phyloP scores from a whole-genome alignment of 164 flowering plant genomes.

The Dillenia turbinata region DNA sequence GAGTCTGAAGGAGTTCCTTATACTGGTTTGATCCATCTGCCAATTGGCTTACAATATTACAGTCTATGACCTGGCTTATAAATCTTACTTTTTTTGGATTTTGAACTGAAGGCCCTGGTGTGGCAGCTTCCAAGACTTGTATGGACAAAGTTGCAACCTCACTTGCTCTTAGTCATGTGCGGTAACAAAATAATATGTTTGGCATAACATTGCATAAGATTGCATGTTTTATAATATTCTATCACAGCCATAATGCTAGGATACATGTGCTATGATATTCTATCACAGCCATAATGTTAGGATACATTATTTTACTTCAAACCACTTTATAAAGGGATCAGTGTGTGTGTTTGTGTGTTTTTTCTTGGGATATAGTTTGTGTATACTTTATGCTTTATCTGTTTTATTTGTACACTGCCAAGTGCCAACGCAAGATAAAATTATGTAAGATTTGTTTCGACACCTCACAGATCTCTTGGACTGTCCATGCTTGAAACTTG shows the following conservation, averaged over 20 bases:
- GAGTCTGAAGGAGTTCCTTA: conserved; percentile 77
- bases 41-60: conserved; percentile 1
- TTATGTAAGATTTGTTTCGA: no score
- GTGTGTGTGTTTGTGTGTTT: no score
- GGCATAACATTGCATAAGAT: neutral
- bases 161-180: conserved; percentile 70
- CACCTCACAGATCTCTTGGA: no score
- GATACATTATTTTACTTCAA: neutral
- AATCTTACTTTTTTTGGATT: neutral
- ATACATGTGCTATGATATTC: neutral
- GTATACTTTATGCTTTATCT: no score
- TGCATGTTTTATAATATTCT: no score
- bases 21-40: conserved; percentile 45
- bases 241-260: neutral
- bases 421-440: neutral
- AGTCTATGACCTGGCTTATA: neutral
- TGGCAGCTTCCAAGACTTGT: conserved; percentile 65
- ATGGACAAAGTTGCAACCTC: conserved; percentile 96
- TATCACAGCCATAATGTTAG: neutral
- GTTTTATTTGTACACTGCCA: neutral
- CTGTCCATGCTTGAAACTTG: no score
- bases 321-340: no score
- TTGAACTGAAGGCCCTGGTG: conserved; percentile 68
- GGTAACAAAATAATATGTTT: conserved; percentile 12
- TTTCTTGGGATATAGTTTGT: no score